Base-by-base conservation (phyloP, 345 rosid species). In the Erodium maritimum region DNA sequence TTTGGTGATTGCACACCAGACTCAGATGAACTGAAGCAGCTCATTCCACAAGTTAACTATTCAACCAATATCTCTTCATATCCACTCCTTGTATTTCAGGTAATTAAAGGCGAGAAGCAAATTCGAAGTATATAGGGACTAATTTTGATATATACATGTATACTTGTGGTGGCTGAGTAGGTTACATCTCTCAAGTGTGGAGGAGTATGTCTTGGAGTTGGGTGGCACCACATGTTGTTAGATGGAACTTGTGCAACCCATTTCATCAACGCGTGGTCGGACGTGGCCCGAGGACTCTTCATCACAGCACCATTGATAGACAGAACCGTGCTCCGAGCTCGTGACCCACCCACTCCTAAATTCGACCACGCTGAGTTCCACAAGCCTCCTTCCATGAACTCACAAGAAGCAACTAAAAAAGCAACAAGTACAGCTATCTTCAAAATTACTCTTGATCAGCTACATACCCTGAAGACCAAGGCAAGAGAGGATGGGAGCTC, bases 351-450 rank as follows among this genome's bases (percentile, higher is more conserved):
- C 1, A 61, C 56, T 2, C 78, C 80, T 25, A 54, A 37, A 18
- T 75, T 72, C 61, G 50, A 60, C 59, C 80, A 79, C 70, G 56
- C 63, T 5, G 83, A 70, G 52, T 79, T 66, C 63, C 61, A 70
- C 29, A 68, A 74, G 5, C 76, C 71, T 42, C 78, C 78, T 6
- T n/a, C 58, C 63, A 62, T 63, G 59, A 70, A 62, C 13, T 0
- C 2, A 29, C 23, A 58, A 42, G 65, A 56, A 59, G 56, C 79
- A 61, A 52, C 51, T 23, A 71, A 58, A 16, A 60, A 53, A n/a
- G 18, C 73, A 21, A 71, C 63, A 22, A 64, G 70, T 19, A 57
- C 19, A 17, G 65, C 65, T 3, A 65, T 5, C 45, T 60, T 74
- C 48, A 67, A 66, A 16, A 61, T 77, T 62, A 60, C 76, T n/a